Conservation (phyloP, 1,284 basidiomycete genomes). For the Abortiporus biennis region DNA sequence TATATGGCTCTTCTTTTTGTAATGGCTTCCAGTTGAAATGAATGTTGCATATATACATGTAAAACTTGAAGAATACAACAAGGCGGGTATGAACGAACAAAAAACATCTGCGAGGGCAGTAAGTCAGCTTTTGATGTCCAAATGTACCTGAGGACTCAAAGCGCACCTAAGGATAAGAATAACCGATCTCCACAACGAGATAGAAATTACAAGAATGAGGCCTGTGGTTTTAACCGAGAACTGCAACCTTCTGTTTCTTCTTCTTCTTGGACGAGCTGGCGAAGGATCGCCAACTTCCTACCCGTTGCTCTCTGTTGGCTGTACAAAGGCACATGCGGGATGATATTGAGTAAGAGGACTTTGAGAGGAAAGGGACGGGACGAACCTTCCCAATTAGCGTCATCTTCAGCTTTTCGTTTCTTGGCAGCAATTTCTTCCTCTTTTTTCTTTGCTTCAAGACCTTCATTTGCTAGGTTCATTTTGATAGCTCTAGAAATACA, state of each 20-base stretch:
- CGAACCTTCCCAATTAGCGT: conserved; percentile 76
- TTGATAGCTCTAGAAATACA: conserved; percentile 59
- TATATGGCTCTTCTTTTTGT: too few species aligned
- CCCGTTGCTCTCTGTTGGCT: conserved; percentile 74
- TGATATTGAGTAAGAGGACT: conserved; percentile 1
- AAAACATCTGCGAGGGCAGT: neutral
- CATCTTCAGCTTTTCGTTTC: conserved; percentile 81
- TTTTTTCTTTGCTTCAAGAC: conserved; percentile 76
- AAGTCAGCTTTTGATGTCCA: neutral
- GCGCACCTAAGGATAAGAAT: neutral
- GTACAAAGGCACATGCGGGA: conserved; percentile 9
- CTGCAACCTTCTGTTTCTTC: conserved; percentile 58
- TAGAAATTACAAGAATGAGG: too few species aligned
- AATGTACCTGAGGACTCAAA: neutral
- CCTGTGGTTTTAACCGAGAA: conserved; percentile 51
- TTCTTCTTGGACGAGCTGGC: conserved; percentile 56
- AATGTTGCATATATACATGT: neutral
- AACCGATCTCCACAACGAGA: neutral
- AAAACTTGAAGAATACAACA: neutral
- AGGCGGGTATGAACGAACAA: neutral
- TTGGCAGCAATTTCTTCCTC: conserved; percentile 68
- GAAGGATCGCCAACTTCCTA: conserved; percentile 78
- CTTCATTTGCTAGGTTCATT: conserved; percentile 83
- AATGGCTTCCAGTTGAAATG: too few species aligned
- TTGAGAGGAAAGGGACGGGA: conserved; percentile 3